phyloP scores from a whole-genome alignment of 2,329 filamentous ascomycete species.

The Fusarium aywerte region DNA sequence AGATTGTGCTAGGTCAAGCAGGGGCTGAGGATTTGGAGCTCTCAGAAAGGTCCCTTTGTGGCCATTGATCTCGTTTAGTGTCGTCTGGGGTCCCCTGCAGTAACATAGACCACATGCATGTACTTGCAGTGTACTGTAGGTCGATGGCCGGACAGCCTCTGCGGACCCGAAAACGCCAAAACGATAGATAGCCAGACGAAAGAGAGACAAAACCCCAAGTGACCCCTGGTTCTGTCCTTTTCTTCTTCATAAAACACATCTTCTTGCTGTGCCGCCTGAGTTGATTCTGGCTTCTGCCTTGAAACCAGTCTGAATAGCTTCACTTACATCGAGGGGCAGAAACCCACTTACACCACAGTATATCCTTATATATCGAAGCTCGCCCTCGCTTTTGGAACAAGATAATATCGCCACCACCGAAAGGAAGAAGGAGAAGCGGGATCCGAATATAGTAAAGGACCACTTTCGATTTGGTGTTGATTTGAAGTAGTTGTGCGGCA shows the following conservation, averaged over 20 bases:
- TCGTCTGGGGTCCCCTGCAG: slow-evolving; percentile 21
- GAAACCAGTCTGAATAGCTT: slow-evolving; percentile 24
- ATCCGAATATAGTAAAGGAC: background rate
- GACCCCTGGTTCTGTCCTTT: slow-evolving; percentile 15
- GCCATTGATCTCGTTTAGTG: slow-evolving; percentile 30
- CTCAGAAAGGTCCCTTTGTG: slow-evolving; percentile 14
- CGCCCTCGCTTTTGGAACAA: background rate
- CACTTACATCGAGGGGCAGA: background rate
- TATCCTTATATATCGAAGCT: background rate
- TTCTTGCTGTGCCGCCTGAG: slow-evolving; percentile 1
- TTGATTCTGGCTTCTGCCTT: slow-evolving; percentile 5
- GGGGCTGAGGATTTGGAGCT: slow-evolving; percentile 19
- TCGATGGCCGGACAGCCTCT: slow-evolving; percentile 12
- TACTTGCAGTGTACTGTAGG: slow-evolving; percentile 12
- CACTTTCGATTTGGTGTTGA: background rate
- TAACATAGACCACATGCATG: background rate
- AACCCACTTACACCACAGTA: slow-evolving; percentile 9
- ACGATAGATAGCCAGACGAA: slow-evolving; percentile 11
- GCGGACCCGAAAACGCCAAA: slow-evolving; percentile 11
- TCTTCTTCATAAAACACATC: background rate
- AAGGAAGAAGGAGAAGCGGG: background rate
- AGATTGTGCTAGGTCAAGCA: slow-evolving; percentile 14
- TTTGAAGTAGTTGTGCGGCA: background rate
- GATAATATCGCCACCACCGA: background rate
- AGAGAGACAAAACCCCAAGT: slow-evolving; percentile 35